Conservation (phyloP, 2,329 filamentous ascomycete species). For the Talaromyces sp. region DNA sequence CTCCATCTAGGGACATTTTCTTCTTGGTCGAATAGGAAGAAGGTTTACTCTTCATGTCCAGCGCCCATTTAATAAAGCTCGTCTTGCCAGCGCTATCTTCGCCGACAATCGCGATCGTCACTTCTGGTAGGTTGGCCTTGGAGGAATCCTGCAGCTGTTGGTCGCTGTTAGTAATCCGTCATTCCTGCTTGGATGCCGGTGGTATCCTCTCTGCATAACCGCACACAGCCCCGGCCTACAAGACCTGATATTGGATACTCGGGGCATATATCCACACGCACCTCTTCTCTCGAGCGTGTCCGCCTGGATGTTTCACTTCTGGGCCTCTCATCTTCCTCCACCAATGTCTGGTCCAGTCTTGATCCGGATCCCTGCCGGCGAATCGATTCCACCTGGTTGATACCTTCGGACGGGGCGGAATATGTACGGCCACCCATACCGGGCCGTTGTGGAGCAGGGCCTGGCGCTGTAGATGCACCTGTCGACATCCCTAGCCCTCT, state of each 20-base stretch:
- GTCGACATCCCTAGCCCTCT: constrained; percentile 23
- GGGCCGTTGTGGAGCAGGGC: constrained; percentile 31
- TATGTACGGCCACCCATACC: constrained; percentile 36
- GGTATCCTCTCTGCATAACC: neutral
- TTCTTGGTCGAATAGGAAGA: constrained; percentile 48
- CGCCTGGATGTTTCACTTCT: constrained; percentile 17
- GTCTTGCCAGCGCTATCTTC: constrained; percentile 59
- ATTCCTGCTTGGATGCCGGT: neutral
- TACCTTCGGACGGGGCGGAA: constrained; percentile 37
- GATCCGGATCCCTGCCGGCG: constrained; percentile 21
- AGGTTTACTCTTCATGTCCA: constrained; percentile 55
- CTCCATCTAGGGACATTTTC: constrained; percentile 60
- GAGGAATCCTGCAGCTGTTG: constrained; percentile 21
- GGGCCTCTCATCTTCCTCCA: constrained; percentile 35
- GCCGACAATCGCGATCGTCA: constrained; percentile 63
- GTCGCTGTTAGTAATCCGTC: constrained; percentile 15
- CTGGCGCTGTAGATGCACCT: neutral
- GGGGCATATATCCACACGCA: constrained; percentile 18
- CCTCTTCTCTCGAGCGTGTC: constrained; percentile 28
- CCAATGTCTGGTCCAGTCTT: constrained; percentile 26
- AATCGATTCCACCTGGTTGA: constrained; percentile 31
- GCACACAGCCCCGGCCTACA: too few species aligned
- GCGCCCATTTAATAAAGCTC: constrained; percentile 60
- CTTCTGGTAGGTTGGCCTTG: constrained; percentile 49
- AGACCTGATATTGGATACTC: too few species aligned